Percentiles rank a stretch among this genome's conserved stretches.
Conservation (phyloP, 305 asterid species). For the Fraxinus baroniana region DNA sequence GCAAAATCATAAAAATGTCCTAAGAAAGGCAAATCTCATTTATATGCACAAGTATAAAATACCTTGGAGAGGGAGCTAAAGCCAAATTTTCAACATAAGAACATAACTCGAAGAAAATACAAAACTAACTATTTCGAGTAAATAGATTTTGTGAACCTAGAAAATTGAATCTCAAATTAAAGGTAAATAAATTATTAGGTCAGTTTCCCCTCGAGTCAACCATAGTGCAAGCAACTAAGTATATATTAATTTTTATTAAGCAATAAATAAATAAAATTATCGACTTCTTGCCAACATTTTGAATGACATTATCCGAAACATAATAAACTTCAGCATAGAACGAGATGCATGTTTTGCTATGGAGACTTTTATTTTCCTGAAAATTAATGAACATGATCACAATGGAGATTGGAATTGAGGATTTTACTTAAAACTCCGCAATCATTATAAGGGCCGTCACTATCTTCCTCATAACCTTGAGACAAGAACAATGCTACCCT, state of each 20-base stretch:
- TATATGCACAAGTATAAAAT: not conserved
- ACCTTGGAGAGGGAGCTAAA: not conserved
- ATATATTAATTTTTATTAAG: not conserved
- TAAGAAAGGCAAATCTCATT: not conserved
- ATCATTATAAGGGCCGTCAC: not conserved
- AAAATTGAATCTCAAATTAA: not conserved
- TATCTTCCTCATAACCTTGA: not conserved
- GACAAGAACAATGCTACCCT: too few relatives aligned
- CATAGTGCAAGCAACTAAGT: not conserved
- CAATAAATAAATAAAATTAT: not conserved
- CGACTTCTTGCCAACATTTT: not conserved
- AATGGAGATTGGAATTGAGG: not conserved
- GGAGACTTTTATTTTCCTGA: not conserved
- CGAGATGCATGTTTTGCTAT: not conserved
- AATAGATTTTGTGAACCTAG: not conserved
- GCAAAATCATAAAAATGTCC: conserved; percentile 17
- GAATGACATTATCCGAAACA: not conserved
- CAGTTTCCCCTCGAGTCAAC: not conserved
- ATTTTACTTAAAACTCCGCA: not conserved
- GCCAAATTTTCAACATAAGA: not conserved
- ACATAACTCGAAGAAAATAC: not conserved
- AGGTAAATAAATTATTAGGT: not conserved
- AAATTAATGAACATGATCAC: not conserved
- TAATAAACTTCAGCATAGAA: not conserved
- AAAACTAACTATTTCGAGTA: not conserved